phyloP scores from a whole-genome alignment of 2,329 filamentous ascomycete genomes.

The Exutisphaerella laricina region DNA sequence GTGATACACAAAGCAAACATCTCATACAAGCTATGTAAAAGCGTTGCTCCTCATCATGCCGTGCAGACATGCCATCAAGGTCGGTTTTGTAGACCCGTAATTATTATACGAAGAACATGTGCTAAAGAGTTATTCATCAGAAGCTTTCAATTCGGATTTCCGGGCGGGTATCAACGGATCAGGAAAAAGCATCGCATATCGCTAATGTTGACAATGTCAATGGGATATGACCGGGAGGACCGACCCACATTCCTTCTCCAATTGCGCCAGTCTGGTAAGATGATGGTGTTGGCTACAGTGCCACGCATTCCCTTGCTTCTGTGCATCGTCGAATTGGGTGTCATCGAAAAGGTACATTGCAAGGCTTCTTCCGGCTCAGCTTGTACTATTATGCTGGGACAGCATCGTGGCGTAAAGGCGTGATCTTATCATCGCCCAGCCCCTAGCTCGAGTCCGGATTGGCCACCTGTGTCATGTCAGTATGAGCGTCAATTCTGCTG shows the following conservation, averaged over 20 bases:
- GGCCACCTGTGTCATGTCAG: conserved; percentile 11
- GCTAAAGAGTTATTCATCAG: too few relatives aligned
- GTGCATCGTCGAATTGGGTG: conserved; percentile 4
- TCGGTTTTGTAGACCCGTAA: too few relatives aligned
- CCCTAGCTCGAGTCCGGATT: conserved; percentile 20
- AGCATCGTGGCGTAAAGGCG: conserved; percentile 4
- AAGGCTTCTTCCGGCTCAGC: conserved; percentile 12
- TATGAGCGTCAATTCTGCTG: conserved; percentile 1
- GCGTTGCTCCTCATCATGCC: neutral
- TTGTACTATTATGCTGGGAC: conserved; percentile 8
- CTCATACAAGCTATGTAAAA: conserved; percentile 10
- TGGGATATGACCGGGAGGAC: neutral
- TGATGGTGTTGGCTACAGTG: neutral
- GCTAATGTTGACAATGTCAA: conserved; percentile 1
- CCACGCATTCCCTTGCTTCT: neutral
- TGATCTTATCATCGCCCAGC: conserved; percentile 5
- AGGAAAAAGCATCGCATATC: conserved; percentile 2
- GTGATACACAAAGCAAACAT: too few relatives aligned
- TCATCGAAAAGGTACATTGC: conserved; percentile 17
- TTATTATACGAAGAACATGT: too few relatives aligned
- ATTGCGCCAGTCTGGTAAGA: conserved; percentile 1
- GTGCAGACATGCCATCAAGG: neutral
- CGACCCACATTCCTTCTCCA: neutral
- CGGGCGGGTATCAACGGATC: conserved; percentile 4
- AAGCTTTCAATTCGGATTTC: neutral